Evolutionary conservation across 1,284 basidiomycete genomes (phyloP).

Genomic region (Naganishia albida): DNA sequence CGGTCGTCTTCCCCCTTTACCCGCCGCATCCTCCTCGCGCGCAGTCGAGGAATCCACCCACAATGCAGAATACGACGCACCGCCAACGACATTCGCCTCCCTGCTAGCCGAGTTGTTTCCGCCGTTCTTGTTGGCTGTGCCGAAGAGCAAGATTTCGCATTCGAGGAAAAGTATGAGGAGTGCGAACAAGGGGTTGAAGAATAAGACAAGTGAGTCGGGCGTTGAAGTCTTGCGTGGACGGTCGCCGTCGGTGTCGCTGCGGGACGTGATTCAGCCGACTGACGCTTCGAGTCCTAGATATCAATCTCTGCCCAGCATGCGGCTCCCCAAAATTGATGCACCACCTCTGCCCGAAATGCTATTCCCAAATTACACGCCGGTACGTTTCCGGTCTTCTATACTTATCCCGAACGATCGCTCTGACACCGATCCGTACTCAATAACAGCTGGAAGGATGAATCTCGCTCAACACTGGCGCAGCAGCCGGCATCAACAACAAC

Average conservation of each 20-base stretch:
- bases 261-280: background rate
- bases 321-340: slow-evolving; percentile 84
- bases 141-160: slow-evolving; percentile 92
- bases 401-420: too few species aligned
- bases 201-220: slow-evolving; percentile 77
- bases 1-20: slow-evolving; percentile 24
- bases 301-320: slow-evolving; percentile 90
- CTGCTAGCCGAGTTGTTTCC: slow-evolving; percentile 76
- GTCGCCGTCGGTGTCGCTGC: too few species aligned
- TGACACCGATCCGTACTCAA: too few species aligned
- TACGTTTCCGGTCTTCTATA: slow-evolving; percentile 33
- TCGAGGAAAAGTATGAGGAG: slow-evolving; percentile 92
- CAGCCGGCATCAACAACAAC: background rate
- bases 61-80: slow-evolving; percentile 10
- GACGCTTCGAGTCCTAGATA: slow-evolving; percentile 60
- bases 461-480: slow-evolving; percentile 13
- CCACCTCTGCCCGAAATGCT: slow-evolving; percentile 83
- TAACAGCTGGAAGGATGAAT: slow-evolving; percentile 32
- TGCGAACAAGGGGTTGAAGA: slow-evolving; percentile 92
- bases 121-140: slow-evolving; percentile 84
- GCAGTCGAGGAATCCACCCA: slow-evolving; percentile 5
- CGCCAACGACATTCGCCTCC: slow-evolving; percentile 51
- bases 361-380: slow-evolving; percentile 68
- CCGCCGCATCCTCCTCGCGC: slow-evolving; percentile 3
- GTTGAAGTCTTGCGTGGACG: background rate